Evolutionary conservation across 129 eudicot genomes (phyloP).

Genomic region (Daucus carota): DNA sequence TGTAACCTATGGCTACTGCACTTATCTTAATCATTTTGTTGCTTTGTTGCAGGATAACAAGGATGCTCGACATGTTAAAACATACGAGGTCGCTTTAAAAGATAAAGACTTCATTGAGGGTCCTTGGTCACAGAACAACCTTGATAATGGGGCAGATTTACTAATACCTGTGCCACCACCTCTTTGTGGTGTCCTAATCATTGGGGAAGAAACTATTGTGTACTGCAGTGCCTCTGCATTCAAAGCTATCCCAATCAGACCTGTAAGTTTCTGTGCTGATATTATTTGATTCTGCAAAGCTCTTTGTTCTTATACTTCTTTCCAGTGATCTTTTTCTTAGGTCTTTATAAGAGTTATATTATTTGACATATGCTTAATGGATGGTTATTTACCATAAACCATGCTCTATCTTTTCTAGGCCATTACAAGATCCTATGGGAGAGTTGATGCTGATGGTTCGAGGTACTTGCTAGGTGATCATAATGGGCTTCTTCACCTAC

Average conservation of each 20-base stretch:
- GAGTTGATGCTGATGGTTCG: conserved; percentile 98
- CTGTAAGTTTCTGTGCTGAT: conserved; percentile 48
- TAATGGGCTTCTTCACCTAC: conserved; percentile 88
- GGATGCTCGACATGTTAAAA: conserved; percentile 95
- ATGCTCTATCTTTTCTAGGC: conserved; percentile 36
- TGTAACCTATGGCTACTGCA: neutral
- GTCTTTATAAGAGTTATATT: neutral
- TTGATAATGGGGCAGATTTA: conserved; percentile 94
- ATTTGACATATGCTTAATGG: neutral
- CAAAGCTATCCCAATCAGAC: conserved; percentile 94
- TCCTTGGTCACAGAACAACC: conserved; percentile 97
- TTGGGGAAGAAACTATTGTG: conserved; percentile 96
- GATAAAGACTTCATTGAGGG: conserved; percentile 96
- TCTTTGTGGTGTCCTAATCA: conserved; percentile 87
- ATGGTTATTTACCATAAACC: neutral
- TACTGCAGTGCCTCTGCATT: conserved; percentile 91
- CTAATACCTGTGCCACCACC: conserved; percentile 98
- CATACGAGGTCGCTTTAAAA: conserved; percentile 85
- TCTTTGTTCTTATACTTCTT: neutral
- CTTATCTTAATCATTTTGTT: neutral
- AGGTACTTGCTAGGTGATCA: conserved; percentile 94
- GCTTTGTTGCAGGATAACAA: conserved; percentile 70
- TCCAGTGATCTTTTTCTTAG: neutral
- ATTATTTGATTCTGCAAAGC: neutral
- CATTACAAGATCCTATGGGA: conserved; percentile 90